Evolutionary conservation across 2,329 filamentous ascomycete genomes (phyloP), one percentile per base, ranked within the genome.

Genomic region (Ophiostoma australiae): DNA sequence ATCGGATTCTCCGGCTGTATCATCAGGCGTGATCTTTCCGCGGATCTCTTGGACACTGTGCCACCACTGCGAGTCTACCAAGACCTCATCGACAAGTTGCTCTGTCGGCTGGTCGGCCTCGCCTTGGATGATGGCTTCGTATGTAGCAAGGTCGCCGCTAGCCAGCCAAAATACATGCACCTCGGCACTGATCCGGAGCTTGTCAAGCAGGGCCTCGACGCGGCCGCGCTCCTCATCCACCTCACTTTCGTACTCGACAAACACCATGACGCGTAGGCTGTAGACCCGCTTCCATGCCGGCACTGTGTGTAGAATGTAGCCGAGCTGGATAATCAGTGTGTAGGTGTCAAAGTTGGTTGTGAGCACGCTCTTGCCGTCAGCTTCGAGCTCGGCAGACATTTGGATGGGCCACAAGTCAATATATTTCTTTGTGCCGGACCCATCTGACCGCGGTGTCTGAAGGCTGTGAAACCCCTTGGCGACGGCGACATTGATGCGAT

Each of bases 381-480:
- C 83, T 0, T 88, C 86, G 44, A 95, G 86, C 76, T 94, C 91
- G 0, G 92, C 92, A 6, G 92, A 94, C 92, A 97, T 97, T 75
- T 97, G 93, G 70, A 97, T 95, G 0, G 93, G 93, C 93, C 93
- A 97, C 4, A 97, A 81, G 76, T 97, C 93, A 73, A 97, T 92
- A 76, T 90, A 94, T 76, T 89, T 91, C 77, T 68, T 68, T 8
- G 63, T 66, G 63, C 33, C 35, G 17, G 63, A 66, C 20, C 63
- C 63, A 35, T 87, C 83, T 0, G 83, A 78, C 27, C 86, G 83
- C 0, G 93, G 93, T 0, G 92, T 86, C 76, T 95, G 91, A 1
- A 97, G 82, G 1, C 87, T 81, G 69, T 92, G 88, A 74, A 96
- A 97, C 0, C 92, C 92, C 77, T 91, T 92, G 0, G 91, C 93